Evolutionary conservation across 108 stramenopile species (phyloP).

Genomic region (Cylindrotheca fusiformis): DNA sequence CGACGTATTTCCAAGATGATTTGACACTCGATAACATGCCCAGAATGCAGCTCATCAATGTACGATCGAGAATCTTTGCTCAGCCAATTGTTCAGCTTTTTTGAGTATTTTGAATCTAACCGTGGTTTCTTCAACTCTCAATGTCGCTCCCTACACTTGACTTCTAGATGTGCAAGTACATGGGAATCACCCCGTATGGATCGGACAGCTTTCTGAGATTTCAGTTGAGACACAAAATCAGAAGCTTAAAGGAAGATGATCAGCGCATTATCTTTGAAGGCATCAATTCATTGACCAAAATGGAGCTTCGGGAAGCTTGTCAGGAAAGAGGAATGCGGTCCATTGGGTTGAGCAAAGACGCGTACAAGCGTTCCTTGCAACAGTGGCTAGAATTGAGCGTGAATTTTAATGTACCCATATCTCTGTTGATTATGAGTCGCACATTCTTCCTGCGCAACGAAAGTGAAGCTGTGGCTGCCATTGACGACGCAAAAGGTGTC

Average conservation of each 20-base stretch:
- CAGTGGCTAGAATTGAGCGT: constrained; percentile 97
- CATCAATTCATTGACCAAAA: constrained; percentile 92
- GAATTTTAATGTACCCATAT: constrained; percentile 92
- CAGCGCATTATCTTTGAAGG: constrained; percentile 98
- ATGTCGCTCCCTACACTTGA: too few species aligned
- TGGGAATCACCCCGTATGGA: constrained; percentile 95
- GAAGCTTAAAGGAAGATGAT: constrained; percentile 90
- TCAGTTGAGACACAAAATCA: constrained; percentile 90
- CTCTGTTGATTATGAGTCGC: constrained; percentile 94
- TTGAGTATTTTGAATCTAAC: too few species aligned
- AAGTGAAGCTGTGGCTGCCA: constrained; percentile 28
- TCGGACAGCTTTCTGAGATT: constrained; percentile 91
- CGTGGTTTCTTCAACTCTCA: too few species aligned
- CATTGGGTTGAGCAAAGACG: constrained; percentile 90
- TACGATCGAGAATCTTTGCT: too few species aligned
- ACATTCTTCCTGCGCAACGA: constrained; percentile 92
- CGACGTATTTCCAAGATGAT: constrained; percentile 93
- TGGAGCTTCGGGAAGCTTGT: constrained; percentile 97
- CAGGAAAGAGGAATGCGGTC: constrained; percentile 97
- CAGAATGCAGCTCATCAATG: constrained; percentile 88
- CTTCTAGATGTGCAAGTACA: constrained; percentile 95
- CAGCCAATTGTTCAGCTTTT: too few species aligned
- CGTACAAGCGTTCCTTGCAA: constrained; percentile 81
- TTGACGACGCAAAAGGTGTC: constrained; percentile 42
- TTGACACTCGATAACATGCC: constrained; percentile 97